A percentile compares a stretch with the other conserved stretches of the same genome.
Evolutionary conservation across 306 rosid genomes (phyloP).

Genomic region (Senna tora): DNA sequence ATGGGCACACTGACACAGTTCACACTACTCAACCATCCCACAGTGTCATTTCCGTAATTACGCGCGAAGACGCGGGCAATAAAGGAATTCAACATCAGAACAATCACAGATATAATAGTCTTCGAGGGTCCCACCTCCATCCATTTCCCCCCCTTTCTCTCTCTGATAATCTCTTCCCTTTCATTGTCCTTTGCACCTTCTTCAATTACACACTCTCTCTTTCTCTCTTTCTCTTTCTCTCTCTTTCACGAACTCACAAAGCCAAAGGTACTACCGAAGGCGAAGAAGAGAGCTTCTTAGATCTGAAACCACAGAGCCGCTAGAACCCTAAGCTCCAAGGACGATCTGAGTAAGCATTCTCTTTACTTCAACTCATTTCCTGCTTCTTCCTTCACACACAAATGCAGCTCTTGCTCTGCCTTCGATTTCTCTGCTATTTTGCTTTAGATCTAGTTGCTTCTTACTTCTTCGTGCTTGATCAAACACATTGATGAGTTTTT

Average conservation of each 20-base stretch:
- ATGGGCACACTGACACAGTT: slow-evolving; percentile 6
- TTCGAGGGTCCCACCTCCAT: slow-evolving; percentile 21
- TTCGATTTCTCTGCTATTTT: slow-evolving; percentile 13
- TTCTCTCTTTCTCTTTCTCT: slow-evolving; percentile 10
- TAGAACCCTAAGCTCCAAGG: slow-evolving; percentile 10
- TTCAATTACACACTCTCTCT: neutral
- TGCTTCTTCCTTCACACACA: slow-evolving; percentile 13
- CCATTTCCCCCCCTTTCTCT: neutral
- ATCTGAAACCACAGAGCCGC: slow-evolving; percentile 40
- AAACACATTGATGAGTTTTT: slow-evolving; percentile 34
- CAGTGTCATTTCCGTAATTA: slow-evolving; percentile 38
- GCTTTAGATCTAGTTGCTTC: slow-evolving; percentile 29
- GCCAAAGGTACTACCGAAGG: neutral
- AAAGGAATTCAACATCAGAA: neutral
- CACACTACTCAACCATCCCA: neutral
- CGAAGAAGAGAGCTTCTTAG: slow-evolving; percentile 33
- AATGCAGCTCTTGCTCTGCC: slow-evolving; percentile 10
- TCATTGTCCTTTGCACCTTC: slow-evolving; percentile 30
- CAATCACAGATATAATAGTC: slow-evolving; percentile 18
- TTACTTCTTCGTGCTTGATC: slow-evolving; percentile 2
- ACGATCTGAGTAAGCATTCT: slow-evolving; percentile 36
- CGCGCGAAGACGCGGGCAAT: neutral
- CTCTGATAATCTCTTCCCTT: neutral
- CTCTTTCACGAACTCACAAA: slow-evolving; percentile 13
- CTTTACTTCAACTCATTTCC: neutral